phyloP scores from a whole-genome alignment of 2,329 filamentous ascomycete species.

The Calycina marina region DNA sequence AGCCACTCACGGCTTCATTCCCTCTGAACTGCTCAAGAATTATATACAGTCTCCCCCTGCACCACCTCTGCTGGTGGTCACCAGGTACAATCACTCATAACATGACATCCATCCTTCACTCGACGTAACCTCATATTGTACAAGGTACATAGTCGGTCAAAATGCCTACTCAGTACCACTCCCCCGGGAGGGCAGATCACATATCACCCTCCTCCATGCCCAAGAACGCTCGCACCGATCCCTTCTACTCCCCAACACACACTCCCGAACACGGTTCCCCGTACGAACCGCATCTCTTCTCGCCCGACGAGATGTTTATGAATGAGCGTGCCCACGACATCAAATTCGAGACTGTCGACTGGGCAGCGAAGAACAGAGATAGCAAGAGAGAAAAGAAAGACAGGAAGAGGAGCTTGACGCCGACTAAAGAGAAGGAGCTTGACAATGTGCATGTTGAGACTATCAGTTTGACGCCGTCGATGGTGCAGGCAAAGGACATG shows the following conservation, averaged over 20 bases:
- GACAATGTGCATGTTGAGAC: neutral
- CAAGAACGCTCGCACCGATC: neutral
- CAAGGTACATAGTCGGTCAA: neutral
- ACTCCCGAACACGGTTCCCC: neutral
- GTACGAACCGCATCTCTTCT: neutral
- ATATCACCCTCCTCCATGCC: neutral
- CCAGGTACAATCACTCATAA: neutral
- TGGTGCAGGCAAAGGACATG: neutral
- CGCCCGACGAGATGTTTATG: neutral
- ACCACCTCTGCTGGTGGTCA: neutral
- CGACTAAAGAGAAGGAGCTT: neutral
- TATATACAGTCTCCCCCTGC: neutral
- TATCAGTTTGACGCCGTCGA: neutral
- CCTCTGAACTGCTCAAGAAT: neutral
- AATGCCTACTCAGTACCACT: neutral
- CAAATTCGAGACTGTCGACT: neutral
- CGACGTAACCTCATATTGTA: neutral
- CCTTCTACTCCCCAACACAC: neutral
- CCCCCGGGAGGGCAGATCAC: neutral
- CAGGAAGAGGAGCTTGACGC: neutral
- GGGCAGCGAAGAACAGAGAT: neutral
- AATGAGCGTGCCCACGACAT: neutral
- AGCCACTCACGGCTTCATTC: neutral
- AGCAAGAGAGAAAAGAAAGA: conserved; percentile 7
- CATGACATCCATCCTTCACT: neutral